phyloP scores from a whole-genome alignment of 495 filamentous ascomycete genomes.

The Acidomyces sp. region DNA sequence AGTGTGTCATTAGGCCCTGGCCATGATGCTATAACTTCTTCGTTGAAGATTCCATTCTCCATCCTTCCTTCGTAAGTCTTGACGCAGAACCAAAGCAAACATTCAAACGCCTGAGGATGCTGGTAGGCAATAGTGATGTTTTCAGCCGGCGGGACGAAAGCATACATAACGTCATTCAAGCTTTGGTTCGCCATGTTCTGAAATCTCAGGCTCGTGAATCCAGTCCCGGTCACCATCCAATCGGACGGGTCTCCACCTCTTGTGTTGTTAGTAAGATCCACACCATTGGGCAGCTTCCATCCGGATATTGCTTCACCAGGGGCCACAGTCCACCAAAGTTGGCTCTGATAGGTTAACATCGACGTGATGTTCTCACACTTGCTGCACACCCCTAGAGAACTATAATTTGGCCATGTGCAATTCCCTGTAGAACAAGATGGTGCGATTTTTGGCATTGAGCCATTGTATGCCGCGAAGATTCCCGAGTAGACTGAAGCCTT shows the following conservation, averaged over 20 bases:
- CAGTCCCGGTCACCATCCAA: neutral
- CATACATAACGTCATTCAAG: neutral
- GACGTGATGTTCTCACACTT: conserved; percentile 1
- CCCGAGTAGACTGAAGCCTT: no score
- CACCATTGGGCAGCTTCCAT: no score
- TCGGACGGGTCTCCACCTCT: no score
- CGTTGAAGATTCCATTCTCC: neutral
- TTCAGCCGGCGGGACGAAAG: no score
- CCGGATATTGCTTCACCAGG: no score
- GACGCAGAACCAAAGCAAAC: conserved; percentile 9
- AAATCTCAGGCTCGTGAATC: no score
- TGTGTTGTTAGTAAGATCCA: no score
- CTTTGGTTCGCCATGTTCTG: neutral
- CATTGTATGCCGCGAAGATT: no score
- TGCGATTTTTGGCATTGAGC: no score
- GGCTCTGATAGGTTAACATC: neutral
- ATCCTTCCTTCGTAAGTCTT: neutral
- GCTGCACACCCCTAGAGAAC: conserved; percentile 8
- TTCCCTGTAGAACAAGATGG: conserved; percentile 8
- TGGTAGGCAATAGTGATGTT: no score
- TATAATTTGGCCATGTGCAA: conserved; percentile 6
- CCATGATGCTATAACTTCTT: conserved; percentile 4
- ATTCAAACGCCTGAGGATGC: conserved; percentile 2
- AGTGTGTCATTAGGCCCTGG: neutral
- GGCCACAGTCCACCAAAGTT: no score